Percentiles rank a stretch among this genome's conserved stretches.
Conservation (phyloP, 2,329 filamentous ascomycete species). For the Blastomyces silverae region DNA sequence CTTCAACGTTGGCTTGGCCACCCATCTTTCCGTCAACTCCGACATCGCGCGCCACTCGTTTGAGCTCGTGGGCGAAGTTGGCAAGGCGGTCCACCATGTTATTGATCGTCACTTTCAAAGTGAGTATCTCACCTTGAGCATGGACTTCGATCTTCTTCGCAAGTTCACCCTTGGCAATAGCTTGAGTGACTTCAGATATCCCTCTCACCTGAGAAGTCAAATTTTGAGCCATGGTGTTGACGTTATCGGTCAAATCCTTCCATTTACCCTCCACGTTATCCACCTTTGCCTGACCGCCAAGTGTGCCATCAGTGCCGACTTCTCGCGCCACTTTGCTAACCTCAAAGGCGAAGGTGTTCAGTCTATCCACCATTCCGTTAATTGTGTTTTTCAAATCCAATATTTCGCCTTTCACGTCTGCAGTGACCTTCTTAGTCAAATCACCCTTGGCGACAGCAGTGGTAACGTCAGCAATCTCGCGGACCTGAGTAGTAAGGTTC, state of each 20-base stretch:
- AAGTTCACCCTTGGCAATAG: slow-evolving; percentile 92
- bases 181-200: slow-evolving; percentile 90
- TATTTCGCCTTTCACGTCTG: slow-evolving; percentile 91
- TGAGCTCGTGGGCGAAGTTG: slow-evolving; percentile 92
- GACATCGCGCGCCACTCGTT: slow-evolving; percentile 91
- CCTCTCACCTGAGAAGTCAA: slow-evolving; percentile 66
- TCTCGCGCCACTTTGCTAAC: slow-evolving; percentile 60
- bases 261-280: slow-evolving; percentile 61
- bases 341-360: slow-evolving; percentile 59
- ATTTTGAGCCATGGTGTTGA: slow-evolving; percentile 62
- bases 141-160: slow-evolving; percentile 93
- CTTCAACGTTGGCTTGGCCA: slow-evolving; percentile 88
- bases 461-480: slow-evolving; percentile 94
- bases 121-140: slow-evolving; percentile 87
- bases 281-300: slow-evolving; percentile 59
- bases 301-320: slow-evolving; percentile 57
- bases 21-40: slow-evolving; percentile 98
- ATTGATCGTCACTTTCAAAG: slow-evolving; percentile 93
- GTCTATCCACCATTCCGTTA: slow-evolving; percentile 60
- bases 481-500: slow-evolving; percentile 94
- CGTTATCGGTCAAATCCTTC: slow-evolving; percentile 61
- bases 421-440: slow-evolving; percentile 90
- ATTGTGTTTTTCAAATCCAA: slow-evolving; percentile 87
- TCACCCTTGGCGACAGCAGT: slow-evolving; percentile 92
- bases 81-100: slow-evolving; percentile 97